Base-by-base conservation (phyloP, 2,329 filamentous ascomycete genomes). In the Diaporthe citriasiana region DNA sequence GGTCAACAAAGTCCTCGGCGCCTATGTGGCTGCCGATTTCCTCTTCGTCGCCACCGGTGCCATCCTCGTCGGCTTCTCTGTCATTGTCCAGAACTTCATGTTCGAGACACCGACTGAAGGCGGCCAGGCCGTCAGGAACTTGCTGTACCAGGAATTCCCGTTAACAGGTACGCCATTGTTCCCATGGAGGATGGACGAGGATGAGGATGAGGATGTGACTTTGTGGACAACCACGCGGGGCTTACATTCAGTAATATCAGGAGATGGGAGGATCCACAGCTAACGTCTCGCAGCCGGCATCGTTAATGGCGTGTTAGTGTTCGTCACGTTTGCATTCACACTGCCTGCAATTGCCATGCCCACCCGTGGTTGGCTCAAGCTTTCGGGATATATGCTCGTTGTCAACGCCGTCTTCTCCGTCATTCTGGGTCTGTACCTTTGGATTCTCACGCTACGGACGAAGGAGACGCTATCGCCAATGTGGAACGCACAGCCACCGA, bases 371-470 rank as follows among this genome's bases (percentile, higher is more conserved):
- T 94, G 92, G 90, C 87, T 96, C 78, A 94, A 94, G 82, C 76
- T 92, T 22, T 90, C 92, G 73, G 91, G 89, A 65, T 93, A 90
- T 84, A 82, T 93, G 80, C 84, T 93, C 53, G 86, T 90, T n/a
- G 72, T 90, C 55, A 91, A 89, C 80, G 89, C 85, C 1, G 73
- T 93, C 69, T 93, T 93, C 82, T 93, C 90, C 27, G 83, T 94
- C 79, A 83, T 89, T 72, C 84, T 94, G 47, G 93, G 93, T 57
- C 83, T 94, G 63, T 87, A 88, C 76, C 86, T 94, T 76, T 95
- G 93, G 94, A 89, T 95, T 79, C 85, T 92, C 78, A 96, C 94
- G 2, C 85, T 97, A 77, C 88, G 87, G 78, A 92, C 92, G 59
- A 89, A 92, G 79, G 86, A 87, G 50, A 89, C 90, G 75, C 90